phyloP scores from a whole-genome alignment of 73 alveolate species.

The Urostyla sp. region DNA sequence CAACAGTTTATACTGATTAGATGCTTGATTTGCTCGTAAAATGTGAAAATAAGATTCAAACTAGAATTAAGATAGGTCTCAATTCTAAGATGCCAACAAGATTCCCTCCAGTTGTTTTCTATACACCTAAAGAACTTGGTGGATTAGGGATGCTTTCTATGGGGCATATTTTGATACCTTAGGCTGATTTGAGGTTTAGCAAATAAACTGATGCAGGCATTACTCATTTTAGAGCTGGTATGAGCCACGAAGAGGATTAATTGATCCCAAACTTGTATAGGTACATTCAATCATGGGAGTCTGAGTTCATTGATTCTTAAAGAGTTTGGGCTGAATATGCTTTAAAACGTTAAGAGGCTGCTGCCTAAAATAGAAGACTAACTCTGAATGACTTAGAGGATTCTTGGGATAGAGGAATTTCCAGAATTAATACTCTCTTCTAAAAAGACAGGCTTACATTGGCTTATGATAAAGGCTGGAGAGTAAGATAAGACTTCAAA shows the following conservation, averaged over 20 bases:
- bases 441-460: constrained; percentile 99
- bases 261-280: constrained; percentile 99
- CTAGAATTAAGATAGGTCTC: constrained; percentile 99
- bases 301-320: constrained; percentile 99
- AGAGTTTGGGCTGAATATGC: constrained; percentile 99
- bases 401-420: constrained; percentile 99
- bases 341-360: constrained; percentile 99
- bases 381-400: constrained; percentile 99
- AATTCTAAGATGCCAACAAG: constrained; percentile 99
- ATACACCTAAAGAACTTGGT: constrained; percentile 97
- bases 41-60: constrained; percentile 98
- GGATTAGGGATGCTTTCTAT: constrained; percentile 93
- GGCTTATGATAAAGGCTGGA: constrained; percentile 99
- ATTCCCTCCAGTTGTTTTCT: constrained; percentile 99
- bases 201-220: constrained; percentile 99
- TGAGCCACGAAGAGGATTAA: constrained; percentile 99
- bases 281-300: constrained; percentile 99
- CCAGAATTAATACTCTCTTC: constrained; percentile 99
- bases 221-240: constrained; percentile 98
- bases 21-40: constrained; percentile 98
- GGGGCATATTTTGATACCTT: constrained; percentile 99
- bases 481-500: constrained; percentile 99
- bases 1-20: constrained; percentile 99
- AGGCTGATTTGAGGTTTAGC: constrained; percentile 98
- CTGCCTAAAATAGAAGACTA: constrained; percentile 98